Percentiles rank a stretch among this genome's conserved stretches.
These are phyloP conservation scores for Monosporascus cannonballus DNA, from an alignment of 2,329 filamentous ascomycete species.

Conservation along the genomic window DNA sequence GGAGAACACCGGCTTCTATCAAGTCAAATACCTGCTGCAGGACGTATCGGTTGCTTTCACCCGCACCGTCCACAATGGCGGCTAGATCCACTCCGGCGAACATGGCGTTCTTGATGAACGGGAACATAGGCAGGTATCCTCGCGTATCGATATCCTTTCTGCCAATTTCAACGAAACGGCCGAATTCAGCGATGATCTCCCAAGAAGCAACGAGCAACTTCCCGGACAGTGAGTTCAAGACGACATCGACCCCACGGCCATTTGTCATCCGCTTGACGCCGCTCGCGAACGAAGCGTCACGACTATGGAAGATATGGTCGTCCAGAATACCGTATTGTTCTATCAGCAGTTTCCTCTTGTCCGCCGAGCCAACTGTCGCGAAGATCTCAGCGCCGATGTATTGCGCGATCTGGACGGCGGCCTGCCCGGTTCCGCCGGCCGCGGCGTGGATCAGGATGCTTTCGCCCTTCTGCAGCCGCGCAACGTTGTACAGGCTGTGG, in stretches of 20 bases:
- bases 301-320: slow-evolving; percentile 12
- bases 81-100: background rate
- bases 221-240: slow-evolving; percentile 14
- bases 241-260: slow-evolving; percentile 11
- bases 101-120: slow-evolving; percentile 5
- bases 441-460: slow-evolving; percentile 13
- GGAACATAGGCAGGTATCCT: slow-evolving; percentile 3
- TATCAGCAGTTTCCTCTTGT: slow-evolving; percentile 7
- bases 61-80: too few species aligned
- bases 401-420: slow-evolving; percentile 9
- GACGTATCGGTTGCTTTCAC: too few species aligned
- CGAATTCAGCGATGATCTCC: slow-evolving; percentile 13
- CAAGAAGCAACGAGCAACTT: slow-evolving; percentile 7
- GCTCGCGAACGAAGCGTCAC: slow-evolving; percentile 9
- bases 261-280: slow-evolving; percentile 3
- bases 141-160: slow-evolving; percentile 5
- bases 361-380: slow-evolving; percentile 6
- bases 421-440: slow-evolving; percentile 9
- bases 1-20: background rate
- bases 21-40: background rate
- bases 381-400: slow-evolving; percentile 9
- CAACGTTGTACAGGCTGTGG: slow-evolving; percentile 3
- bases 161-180: slow-evolving; percentile 1
- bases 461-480: slow-evolving; percentile 1
- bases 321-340: slow-evolving; percentile 5